A percentile compares a stretch with the other conserved stretches of the same genome.
Conservation (phyloP, 2,329 filamentous ascomycete genomes). For the Ceratocystis alfenasii region DNA sequence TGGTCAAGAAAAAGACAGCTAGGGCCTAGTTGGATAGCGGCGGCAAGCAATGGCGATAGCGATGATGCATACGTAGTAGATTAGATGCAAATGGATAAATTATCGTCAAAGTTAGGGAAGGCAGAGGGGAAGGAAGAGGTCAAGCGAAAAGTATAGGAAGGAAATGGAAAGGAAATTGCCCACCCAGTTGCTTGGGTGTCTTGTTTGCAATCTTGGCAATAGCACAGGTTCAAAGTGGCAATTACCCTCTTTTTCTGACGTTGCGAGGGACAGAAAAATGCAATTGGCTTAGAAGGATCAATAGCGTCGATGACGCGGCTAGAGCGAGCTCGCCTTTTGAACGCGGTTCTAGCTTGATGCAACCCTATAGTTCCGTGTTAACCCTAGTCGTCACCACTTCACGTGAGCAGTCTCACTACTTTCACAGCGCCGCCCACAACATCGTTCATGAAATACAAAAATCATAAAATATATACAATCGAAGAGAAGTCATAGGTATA, state of each 20-base stretch:
- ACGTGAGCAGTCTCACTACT: too few species aligned
- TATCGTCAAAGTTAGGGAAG: too few species aligned
- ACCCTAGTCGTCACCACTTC: neutral
- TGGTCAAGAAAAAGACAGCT: too few species aligned
- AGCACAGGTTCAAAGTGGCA: conserved; percentile 7
- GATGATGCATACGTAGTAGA: too few species aligned
- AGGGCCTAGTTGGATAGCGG: too few species aligned
- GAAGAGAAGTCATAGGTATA: neutral
- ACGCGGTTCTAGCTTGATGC: neutral
- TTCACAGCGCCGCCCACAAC: too few species aligned
- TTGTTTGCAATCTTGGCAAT: conserved; percentile 1
- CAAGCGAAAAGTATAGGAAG: too few species aligned
- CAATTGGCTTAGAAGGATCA: neutral
- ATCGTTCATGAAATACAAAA: neutral
- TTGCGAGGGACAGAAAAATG: neutral
- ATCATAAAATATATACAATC: neutral
- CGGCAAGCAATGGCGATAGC: too few species aligned
- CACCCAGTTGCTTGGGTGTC: neutral
- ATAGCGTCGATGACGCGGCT: conserved; percentile 11
- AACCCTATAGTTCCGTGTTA: neutral
- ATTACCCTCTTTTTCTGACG: neutral
- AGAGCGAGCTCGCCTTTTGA: neutral
- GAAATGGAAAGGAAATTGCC: too few species aligned
- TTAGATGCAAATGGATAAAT: too few species aligned
- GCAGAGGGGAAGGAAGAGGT: too few species aligned